Evolutionary conservation across 2,329 filamentous ascomycete species (phyloP), one percentile per base, ranked within the genome.

Genomic region (Pseudocercospora fuligena): DNA sequence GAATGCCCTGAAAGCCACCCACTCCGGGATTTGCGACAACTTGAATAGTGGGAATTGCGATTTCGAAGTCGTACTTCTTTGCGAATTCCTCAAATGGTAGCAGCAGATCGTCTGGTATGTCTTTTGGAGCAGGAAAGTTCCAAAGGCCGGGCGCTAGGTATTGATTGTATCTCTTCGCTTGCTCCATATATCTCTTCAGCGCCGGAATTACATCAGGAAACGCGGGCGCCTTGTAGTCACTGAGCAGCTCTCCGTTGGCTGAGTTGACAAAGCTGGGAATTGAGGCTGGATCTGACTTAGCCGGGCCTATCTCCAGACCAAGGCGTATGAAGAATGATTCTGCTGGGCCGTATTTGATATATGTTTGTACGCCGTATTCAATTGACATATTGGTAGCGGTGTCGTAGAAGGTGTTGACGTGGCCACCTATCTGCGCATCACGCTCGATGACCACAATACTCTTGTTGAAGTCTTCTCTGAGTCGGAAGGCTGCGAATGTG

Each of bases 401-500:
- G 9, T 63, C 63, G 31, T 29, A 31, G 31, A 63, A 68, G 23
- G 60, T 68, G 8, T 60, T 16, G 25, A 60, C 56, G 25, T 66
- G 66, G 0, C 68, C 66, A 5, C 63, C 69, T 21, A 67, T 58
- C 16, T 27, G 58, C 6, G 56, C 53, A 3, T 27, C 36, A 14
- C 51, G 56, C 61, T 70, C 69, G 16, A 69, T 51, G 14, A 69
- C 51, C 19, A 64, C 53, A 46, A 70, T 49, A 46, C 60, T 70
- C 16, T 47, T 59, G 33, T 68, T 64, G 40, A 54, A 66, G 23
- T 69, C 67, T 43, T 68, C 63, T 9, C 46, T 43, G n/a, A 70
- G 60, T 4, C 69, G 67, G 5, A 70, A 59, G 51, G 61, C 69
- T 12, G 67, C 69, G 56, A 67, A 70, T 12, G 65, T 70, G 27